Conservation (phyloP, 768 basidiomycete species). For the Rhizopogon rudus region DNA sequence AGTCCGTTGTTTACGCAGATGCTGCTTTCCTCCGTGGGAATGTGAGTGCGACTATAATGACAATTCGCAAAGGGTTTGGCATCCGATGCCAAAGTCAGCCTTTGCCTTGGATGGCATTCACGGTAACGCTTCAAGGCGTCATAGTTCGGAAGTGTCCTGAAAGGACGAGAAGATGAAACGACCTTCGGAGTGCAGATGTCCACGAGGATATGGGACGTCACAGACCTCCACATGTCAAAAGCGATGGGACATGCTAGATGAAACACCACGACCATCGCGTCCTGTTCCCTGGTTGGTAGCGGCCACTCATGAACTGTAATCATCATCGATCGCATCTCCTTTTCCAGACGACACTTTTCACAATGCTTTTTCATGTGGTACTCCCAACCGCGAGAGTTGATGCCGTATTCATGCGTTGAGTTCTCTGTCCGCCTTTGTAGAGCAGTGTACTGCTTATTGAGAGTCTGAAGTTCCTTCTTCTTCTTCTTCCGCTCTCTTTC, state of each 20-base stretch:
- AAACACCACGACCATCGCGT: conserved; percentile 32
- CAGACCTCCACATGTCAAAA: conserved; percentile 42
- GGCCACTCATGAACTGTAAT: conserved; percentile 45
- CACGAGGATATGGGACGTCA: too few relatives aligned
- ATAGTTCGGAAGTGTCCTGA: conserved; percentile 14
- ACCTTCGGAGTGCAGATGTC: too few relatives aligned
- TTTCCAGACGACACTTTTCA: conserved; percentile 24
- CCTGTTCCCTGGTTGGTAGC: conserved; percentile 24
- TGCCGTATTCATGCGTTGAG: neutral
- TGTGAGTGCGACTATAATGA: conserved; percentile 8
- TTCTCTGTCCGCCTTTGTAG: neutral
- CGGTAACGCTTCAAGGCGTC: conserved; percentile 7
- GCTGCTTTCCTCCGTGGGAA: conserved; percentile 8
- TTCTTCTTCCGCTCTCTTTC: too few relatives aligned
- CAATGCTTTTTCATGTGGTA: conserved; percentile 10
- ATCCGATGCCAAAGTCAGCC: conserved; percentile 14
- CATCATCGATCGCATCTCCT: conserved; percentile 11
- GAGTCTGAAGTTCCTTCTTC: too few relatives aligned
- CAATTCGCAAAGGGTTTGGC: conserved; percentile 15
- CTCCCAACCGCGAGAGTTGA: neutral
- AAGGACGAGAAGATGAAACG: neutral
- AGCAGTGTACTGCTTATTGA: conserved; percentile 9
- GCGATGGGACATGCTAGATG: conserved; percentile 35
- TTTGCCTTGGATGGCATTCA: conserved; percentile 6
- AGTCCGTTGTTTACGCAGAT: conserved; percentile 33